These are phyloP conservation scores for Rhizoclosmatium globosum DNA, from an alignment of 192 early-diverging fungal genomes.

Conservation along the genomic window DNA sequence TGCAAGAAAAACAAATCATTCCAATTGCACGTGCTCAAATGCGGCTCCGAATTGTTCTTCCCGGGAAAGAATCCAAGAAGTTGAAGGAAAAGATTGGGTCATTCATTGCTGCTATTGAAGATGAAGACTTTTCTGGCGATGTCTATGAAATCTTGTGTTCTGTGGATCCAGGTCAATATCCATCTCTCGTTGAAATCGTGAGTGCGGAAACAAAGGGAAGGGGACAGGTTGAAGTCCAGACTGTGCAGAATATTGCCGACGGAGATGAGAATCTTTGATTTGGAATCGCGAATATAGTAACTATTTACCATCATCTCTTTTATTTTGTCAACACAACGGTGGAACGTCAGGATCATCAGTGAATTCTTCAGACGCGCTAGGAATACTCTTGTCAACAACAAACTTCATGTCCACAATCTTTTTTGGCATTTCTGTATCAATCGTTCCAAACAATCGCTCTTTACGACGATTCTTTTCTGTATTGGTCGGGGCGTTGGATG, in stretches of 20 bases:
- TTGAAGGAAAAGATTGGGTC: slow-evolving; percentile 76
- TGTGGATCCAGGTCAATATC: slow-evolving; percentile 93
- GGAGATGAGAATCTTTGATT: slow-evolving; percentile 43
- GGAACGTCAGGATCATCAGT: slow-evolving; percentile 66
- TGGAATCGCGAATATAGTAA: neutral
- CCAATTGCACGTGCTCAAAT: slow-evolving; percentile 96
- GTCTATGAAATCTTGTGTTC: slow-evolving; percentile 83
- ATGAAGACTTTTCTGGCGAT: slow-evolving; percentile 77
- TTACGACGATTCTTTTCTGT: slow-evolving; percentile 32
- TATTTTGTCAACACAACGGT: slow-evolving; percentile 52
- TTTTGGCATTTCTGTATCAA: slow-evolving; percentile 1
- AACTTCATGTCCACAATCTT: slow-evolving; percentile 38
- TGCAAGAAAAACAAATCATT: slow-evolving; percentile 88
- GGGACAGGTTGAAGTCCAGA: slow-evolving; percentile 89
- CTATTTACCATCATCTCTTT: neutral
- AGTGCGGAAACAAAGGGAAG: slow-evolving; percentile 85
- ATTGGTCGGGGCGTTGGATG: neutral
- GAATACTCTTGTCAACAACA: neutral
- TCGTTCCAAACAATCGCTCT: slow-evolving; percentile 20
- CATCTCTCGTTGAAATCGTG: slow-evolving; percentile 84
- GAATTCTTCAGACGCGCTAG: slow-evolving; percentile 45
- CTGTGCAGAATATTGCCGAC: slow-evolving; percentile 46
- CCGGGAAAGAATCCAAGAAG: slow-evolving; percentile 89
- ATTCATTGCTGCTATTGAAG: slow-evolving; percentile 72
- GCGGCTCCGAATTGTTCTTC: slow-evolving; percentile 81